These are phyloP conservation scores for Colletotrichum spinosum DNA, from an alignment of 2,329 filamentous ascomycete species.

Conservation along the genomic window DNA sequence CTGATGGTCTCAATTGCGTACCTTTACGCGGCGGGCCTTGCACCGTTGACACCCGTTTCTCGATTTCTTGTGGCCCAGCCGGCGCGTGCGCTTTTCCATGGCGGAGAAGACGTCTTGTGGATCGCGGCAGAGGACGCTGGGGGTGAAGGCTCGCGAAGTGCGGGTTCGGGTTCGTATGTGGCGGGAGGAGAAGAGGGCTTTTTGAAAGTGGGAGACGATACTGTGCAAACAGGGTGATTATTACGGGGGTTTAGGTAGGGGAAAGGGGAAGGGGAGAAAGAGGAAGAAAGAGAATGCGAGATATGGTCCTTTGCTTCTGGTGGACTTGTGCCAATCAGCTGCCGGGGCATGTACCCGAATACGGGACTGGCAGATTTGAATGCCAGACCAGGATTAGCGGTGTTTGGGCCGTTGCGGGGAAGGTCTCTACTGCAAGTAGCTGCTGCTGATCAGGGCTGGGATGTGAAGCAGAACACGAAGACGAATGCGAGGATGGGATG, in stretches of 20 bases:
- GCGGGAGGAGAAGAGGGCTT: not conserved
- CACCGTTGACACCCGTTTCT: conserved; percentile 46
- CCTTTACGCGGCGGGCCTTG: conserved; percentile 46
- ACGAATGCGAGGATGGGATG: too few relatives aligned
- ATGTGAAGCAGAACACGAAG: too few relatives aligned
- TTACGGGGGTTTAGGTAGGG: too few relatives aligned
- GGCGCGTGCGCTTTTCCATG: conserved; percentile 32
- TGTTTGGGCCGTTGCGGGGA: too few relatives aligned
- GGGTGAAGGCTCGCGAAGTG: not conserved
- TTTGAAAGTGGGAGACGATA: not conserved
- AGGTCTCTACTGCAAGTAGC: too few relatives aligned
- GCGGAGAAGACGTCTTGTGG: not conserved
- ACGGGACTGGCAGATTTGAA: conserved; percentile 4
- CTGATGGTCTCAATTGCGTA: conserved; percentile 10
- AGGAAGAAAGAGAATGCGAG: conserved; percentile 22
- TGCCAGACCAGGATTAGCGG: too few relatives aligned
- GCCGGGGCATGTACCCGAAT: conserved; percentile 9
- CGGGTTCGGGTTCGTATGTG: conserved; percentile 25
- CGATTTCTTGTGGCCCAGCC: conserved; percentile 44
- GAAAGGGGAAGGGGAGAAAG: not conserved
- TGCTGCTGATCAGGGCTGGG: too few relatives aligned
- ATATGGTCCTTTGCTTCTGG: too few relatives aligned
- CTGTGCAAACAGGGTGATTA: too few relatives aligned
- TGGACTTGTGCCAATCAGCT: not conserved
- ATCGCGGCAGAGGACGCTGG: conserved; percentile 1